Evolutionary conservation across 2,329 filamentous ascomycete genomes (phyloP).

Genomic region (Rachicladosporium sp.): DNA sequence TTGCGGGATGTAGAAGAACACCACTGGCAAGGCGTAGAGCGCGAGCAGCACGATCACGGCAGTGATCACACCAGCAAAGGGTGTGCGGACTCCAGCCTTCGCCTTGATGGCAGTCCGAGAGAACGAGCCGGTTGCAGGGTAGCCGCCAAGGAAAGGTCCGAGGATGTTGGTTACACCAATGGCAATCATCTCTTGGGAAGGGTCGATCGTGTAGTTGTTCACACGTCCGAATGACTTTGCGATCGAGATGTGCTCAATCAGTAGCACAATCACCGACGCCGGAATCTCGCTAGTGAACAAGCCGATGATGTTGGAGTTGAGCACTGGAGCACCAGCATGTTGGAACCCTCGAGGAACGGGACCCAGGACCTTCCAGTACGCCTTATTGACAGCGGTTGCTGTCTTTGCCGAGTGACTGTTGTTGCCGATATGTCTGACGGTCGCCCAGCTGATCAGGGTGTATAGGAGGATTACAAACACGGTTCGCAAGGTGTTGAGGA

Average conservation of each 20-base stretch:
- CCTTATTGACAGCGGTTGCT: conserved; percentile 28
- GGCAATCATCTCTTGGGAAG: conserved; percentile 89
- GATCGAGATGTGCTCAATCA: conserved; percentile 95
- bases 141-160: conserved; percentile 82
- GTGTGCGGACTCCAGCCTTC: conserved; percentile 87
- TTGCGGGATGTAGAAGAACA: conserved; percentile 89
- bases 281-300: conserved; percentile 63
- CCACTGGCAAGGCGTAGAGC: conserved; percentile 73
- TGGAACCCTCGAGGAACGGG: conserved; percentile 76
- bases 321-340: conserved; percentile 58
- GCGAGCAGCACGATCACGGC: conserved; percentile 75
- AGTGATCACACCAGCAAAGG: conserved; percentile 80
- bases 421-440: conserved; percentile 51
- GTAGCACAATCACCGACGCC: conserved; percentile 78
- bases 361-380: conserved; percentile 57
- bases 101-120: conserved; percentile 94
- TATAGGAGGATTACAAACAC: conserved; percentile 87
- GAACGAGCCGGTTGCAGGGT: conserved; percentile 90
- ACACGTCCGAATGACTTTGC: conserved; percentile 92
- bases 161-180: conserved; percentile 85
- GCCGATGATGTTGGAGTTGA: conserved; percentile 55
- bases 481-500: conserved; percentile 78
- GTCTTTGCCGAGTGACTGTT: conserved; percentile 8
- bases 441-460: conserved; percentile 78
- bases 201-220: conserved; percentile 93